Evolutionary conservation across 1,284 basidiomycete species (phyloP), one percentile per base, ranked within the genome.

Genomic region (Testicularia cyperi): DNA sequence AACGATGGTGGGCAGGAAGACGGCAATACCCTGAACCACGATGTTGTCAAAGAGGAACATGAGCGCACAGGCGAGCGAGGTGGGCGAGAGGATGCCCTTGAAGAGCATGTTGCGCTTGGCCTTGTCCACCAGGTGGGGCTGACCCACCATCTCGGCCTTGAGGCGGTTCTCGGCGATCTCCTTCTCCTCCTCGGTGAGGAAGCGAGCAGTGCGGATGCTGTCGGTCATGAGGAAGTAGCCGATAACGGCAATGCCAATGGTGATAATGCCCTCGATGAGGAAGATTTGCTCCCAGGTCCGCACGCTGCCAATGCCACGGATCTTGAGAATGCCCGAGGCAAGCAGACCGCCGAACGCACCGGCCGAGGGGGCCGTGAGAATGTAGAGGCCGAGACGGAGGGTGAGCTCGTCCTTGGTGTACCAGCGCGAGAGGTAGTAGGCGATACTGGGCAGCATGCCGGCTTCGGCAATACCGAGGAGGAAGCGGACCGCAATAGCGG

Each of bases 21-120:
- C 72, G 5, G 70, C 74, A 3, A 73, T 47, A 6, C 74, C 53
- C 13, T 62, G 58, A 4, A 62, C 58, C 0, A 44, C 40, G 14
- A 61, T 55, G 68, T 80, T 80, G 64, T 78, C 70, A 37, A 79
- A 51, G 4, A 79, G 39, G 66, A 78, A 78, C 44, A 77, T 74
- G 19, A 72, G 23, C 2, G 75, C 66, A 27, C 63, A 46, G 15
- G 60, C 41, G 15, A 70, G 43, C 7, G 67, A 49, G 6, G 68
- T 69, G 19, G 47, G 40, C 1, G 44, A 44, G 27, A 49, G 62
- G 32, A 70, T 62, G 20, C 61, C 64, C 21, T 48, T 56, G 40
- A 48, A 49, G 4, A 72, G 26, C 9, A 56, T 36, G 18, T 54
- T 63, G 16, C 41, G 38, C 16, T 56, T 45, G 5, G 64, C 54